Base-by-base conservation (phyloP, 108 stramenopile species). In the Hondaea fermentalgiana region DNA sequence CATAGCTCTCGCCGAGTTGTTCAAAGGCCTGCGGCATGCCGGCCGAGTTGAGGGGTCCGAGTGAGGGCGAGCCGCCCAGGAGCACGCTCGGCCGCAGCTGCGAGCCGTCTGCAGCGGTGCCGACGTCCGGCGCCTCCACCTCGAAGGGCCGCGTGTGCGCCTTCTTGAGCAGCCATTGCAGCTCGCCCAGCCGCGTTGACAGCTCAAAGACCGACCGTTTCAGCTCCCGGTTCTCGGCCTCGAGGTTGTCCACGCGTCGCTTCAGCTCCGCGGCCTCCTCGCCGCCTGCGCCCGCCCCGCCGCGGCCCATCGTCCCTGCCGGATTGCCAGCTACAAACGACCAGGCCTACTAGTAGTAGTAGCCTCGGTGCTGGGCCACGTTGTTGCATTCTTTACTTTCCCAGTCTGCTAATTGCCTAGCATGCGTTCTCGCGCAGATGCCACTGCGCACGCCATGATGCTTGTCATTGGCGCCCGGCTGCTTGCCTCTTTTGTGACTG, bases 221-320 rank as follows among this genome's bases (percentile, higher is more conserved):
- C 76, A 83, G 51, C 76, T 83, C 76, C 23, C 76, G 76, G 51
- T 83, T 83, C 76, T 83, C 76, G 43, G 45, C 51, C 76, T 83
- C 76, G 25, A 83, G 76, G 12, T 43, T 45, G 51, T 83, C 76
- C 76, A 83, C 76, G 76, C 76, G 76, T 45, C 45, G 76, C 51
- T 83, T 83, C 51, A 83, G 76, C 76, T 83, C 76, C 6, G 51
- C 51, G 10, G 45, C n/a, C 10, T 83, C 76, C 76, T 69, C 35
- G 64, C 64, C 64, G 3, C 10, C 42, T 1, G 64, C 64, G 64
- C 55, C 55, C 14, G 14, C 55, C 14, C 55, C 55, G 55, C 55
- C 55, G 55, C 55, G 8, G 55, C 55, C 55, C 55, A 57, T 57
- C 35, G 1, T 35, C 2, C 35, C 35, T 35, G 35, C 35, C 35